Base-by-base conservation (phyloP, 108 stramenopile species). In the Cylindrotheca fusiformis region DNA sequence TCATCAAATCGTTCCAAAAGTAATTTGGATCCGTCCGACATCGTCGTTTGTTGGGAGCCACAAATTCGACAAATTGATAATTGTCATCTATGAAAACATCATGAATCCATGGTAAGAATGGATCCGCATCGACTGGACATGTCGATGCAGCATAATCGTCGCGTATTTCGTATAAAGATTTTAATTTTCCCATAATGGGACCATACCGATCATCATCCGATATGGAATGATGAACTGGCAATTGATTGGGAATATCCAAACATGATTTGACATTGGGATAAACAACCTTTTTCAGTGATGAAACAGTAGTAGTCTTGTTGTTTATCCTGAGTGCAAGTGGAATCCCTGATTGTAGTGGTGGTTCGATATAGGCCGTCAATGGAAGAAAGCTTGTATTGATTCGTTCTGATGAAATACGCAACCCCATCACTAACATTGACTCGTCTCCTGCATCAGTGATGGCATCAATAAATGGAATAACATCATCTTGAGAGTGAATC, bases 51-150 rank as follows among this genome's bases (percentile, higher is more conserved):
- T 88, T 88, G 58, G 85, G 87, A 18, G 82, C 84, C 19, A 88
- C 33, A 32, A 88, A 45, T 2, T 85, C 36, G 3, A 87, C 68
- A 22, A 8, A 22, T 24, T 65, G 52, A 3, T 32, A 18, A 55
- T 81, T 64, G 45, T 68, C 46, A 1, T 36, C 57, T 22, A 67
- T 48, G 60, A 88, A 84, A 18, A 82, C 55, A 63, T 86, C 85
- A 55, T 89, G 85, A 44, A 86, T 76, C 84, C 84, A 80, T 22
- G 82, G 82, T 4, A 88, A 65, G 48, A 78, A 88, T 3, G 87
- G 81, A 69, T 88, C 87, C 14, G 19, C 58, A 1, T 75, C 63
- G 17, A 86, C 69, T 12, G 87, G 83, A 63, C 87, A 76, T 10
- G 21, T 0, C 1, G 4, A 20, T 18, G 23, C 28, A 32, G 75